Evolutionary conservation across 2,329 filamentous ascomycete genomes (phyloP).

Genomic region (Plectosphaerella plurivora): DNA sequence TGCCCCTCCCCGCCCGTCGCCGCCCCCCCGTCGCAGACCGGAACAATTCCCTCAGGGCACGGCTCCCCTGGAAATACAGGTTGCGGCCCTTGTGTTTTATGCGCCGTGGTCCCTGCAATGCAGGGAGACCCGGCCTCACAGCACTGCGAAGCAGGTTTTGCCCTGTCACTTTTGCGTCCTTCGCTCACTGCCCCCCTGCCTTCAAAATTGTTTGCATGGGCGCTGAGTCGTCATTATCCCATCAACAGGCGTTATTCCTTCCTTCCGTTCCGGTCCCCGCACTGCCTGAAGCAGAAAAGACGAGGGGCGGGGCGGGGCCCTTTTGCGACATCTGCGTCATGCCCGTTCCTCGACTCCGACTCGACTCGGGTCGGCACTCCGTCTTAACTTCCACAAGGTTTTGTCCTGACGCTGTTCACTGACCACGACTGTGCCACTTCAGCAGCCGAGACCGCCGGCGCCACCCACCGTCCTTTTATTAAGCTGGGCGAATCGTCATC

Average conservation of each 20-base stretch:
- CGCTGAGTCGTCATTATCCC: no score
- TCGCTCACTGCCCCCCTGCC: neutral
- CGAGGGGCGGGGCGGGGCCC: neutral
- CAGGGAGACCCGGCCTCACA: neutral
- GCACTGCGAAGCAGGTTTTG: neutral
- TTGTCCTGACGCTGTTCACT: neutral
- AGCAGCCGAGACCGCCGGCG: conserved; percentile 3
- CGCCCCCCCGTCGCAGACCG: neutral
- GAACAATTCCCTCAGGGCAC: neutral
- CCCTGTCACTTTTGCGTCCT: neutral
- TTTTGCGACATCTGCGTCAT: neutral
- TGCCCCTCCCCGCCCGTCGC: neutral
- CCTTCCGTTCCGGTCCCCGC: no score
- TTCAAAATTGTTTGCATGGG: no score
- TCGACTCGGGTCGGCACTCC: neutral
- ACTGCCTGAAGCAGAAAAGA: no score
- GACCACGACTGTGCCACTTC: neutral
- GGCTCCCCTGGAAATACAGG: neutral
- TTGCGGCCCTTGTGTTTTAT: no score
- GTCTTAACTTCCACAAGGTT: no score
- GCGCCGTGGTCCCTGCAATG: neutral
- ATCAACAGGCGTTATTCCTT: no score
- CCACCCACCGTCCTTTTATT: conserved; percentile 10
- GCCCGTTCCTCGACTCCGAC: no score
- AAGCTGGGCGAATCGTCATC: conserved; percentile 15